phyloP scores from a whole-genome alignment of 73 alveolate species.

The Paramecium biaurelia region DNA sequence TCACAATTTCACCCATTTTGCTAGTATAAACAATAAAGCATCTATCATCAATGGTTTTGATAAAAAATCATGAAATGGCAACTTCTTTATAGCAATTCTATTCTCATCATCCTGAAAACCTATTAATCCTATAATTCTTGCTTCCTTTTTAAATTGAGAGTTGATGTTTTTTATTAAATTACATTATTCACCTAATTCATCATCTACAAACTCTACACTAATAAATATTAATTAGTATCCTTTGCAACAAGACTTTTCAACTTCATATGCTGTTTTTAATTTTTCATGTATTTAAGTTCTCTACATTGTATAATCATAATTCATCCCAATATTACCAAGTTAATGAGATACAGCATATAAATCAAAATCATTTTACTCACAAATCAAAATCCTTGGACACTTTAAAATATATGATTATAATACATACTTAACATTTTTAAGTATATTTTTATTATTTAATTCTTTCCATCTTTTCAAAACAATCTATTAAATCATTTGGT shows the following conservation, averaged over 20 bases:
- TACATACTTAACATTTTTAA: background rate
- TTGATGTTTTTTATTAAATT: background rate
- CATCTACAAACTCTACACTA: slow-evolving; percentile 31
- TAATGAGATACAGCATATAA: slow-evolving; percentile 16
- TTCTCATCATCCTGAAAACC: background rate
- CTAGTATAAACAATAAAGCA: slow-evolving; percentile 26
- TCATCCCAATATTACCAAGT: slow-evolving; percentile 1
- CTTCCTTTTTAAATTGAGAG: background rate
- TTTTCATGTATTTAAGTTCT: background rate
- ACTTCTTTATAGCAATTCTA: background rate
- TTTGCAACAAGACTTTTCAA: background rate
- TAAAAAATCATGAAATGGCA: slow-evolving; percentile 25
- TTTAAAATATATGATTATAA: background rate
- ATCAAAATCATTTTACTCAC: slow-evolving; percentile 19
- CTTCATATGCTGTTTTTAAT: background rate
- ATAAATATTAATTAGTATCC: background rate
- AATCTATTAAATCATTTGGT: slow-evolving; percentile 40
- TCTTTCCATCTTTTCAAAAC: slow-evolving; percentile 47
- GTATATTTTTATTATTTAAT: background rate
- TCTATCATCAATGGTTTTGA: slow-evolving; percentile 38
- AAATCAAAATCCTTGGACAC: slow-evolving; percentile 12
- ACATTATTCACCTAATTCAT: background rate
- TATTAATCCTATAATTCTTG: slow-evolving; percentile 3
- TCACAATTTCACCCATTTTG: slow-evolving; percentile 32
- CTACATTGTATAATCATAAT: background rate